Conservation (phyloP, 257 asterid genomes). For the Linderniella brevidens region DNA sequence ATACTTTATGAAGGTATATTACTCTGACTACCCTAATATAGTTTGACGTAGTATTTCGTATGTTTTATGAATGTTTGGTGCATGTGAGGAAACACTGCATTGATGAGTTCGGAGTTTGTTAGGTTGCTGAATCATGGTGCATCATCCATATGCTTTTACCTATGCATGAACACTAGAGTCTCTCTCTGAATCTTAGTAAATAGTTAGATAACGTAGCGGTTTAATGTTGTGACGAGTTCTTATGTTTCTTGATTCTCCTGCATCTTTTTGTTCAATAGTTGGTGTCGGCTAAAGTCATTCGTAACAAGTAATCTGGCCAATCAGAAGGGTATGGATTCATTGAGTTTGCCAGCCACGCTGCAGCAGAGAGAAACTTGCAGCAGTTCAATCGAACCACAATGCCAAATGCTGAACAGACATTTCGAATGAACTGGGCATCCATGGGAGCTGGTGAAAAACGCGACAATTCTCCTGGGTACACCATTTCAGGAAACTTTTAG, state of each 20-base stretch:
- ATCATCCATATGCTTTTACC: too few species aligned
- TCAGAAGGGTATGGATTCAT: conserved; percentile 90
- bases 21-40: too few species aligned
- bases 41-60: too few species aligned
- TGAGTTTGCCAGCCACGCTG: conserved; percentile 70
- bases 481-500: conserved; percentile 74
- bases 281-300: conserved; percentile 62
- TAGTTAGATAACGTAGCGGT: too few species aligned
- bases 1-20: too few species aligned
- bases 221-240: neutral
- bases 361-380: conserved; percentile 68
- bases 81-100: too few species aligned
- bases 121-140: too few species aligned
- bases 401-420: conserved; percentile 68
- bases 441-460: conserved; percentile 87
- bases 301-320: conserved; percentile 63
- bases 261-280: conserved; percentile 22
- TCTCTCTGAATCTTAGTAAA: too few species aligned
- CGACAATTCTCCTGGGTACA: conserved; percentile 58
- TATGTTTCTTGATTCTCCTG: too few species aligned
- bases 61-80: too few species aligned
- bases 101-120: too few species aligned
- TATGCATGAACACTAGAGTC: too few species aligned
- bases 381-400: conserved; percentile 52
- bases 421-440: conserved; percentile 92